A percentile compares a stretch with the other conserved stretches of the same genome.
phyloP scores from a whole-genome alignment of 345 rosid genomes.

The Limnanthes douglasii region DNA sequence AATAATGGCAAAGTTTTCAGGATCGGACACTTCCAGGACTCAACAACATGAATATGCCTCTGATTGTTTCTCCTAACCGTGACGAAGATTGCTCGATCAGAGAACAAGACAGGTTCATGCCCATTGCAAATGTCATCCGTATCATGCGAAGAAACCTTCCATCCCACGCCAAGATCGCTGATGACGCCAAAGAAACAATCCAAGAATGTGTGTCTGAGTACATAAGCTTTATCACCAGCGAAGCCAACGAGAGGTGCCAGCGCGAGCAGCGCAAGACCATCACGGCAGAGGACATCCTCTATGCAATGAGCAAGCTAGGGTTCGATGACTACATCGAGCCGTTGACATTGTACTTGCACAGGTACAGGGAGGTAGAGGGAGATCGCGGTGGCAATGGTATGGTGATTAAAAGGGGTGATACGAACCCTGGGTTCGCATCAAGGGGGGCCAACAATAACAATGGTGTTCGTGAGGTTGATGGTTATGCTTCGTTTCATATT shows the following conservation, averaged over 20 bases:
- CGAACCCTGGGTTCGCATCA: too few species aligned
- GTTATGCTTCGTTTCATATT: too few species aligned
- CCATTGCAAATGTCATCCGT: slow-evolving; percentile 82
- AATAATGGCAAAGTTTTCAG: too few species aligned
- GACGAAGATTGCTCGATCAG: slow-evolving; percentile 55
- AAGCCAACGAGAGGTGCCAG: slow-evolving; percentile 95
- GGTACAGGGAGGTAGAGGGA: slow-evolving; percentile 65
- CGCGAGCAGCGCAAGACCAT: slow-evolving; percentile 93
- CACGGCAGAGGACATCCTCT: slow-evolving; percentile 81
- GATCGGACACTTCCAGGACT: slow-evolving; percentile 17
- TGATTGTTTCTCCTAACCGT: slow-evolving; percentile 9
- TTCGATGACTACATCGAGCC: slow-evolving; percentile 90
- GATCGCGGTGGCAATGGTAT: slow-evolving; percentile 19
- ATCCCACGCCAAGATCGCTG: slow-evolving; percentile 82
- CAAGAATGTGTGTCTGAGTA: slow-evolving; percentile 96
- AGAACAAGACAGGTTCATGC: slow-evolving; percentile 94
- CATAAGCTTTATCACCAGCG: slow-evolving; percentile 96
- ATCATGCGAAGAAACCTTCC: slow-evolving; percentile 91
- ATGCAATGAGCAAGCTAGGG: slow-evolving; percentile 93
- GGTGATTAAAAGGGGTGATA: slow-evolving; percentile 28
- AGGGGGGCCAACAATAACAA: too few species aligned
- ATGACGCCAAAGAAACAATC: slow-evolving; percentile 88
- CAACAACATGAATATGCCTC: slow-evolving; percentile 11
- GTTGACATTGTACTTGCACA: slow-evolving; percentile 50
- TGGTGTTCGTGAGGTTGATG: too few species aligned